Percentiles rank a stretch among this genome's conserved stretches.
These are phyloP conservation scores for Pichia sp. DNA, from an alignment of 1,139 yeast genomes.

Conservation along the genomic window DNA sequence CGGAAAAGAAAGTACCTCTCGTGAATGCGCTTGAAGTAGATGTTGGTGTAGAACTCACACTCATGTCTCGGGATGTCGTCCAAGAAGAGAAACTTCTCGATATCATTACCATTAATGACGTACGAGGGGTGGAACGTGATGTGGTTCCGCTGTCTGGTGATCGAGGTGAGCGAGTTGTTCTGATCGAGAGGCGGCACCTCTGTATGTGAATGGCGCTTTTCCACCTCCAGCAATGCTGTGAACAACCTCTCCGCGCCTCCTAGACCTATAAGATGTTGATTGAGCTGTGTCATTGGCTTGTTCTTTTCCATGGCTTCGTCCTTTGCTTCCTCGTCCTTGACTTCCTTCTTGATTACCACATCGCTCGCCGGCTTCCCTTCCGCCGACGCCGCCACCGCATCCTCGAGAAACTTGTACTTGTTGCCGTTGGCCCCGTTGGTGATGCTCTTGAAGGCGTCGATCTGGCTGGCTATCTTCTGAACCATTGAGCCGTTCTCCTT, in stretches of 20 bases:
- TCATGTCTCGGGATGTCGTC: constrained; percentile 25
- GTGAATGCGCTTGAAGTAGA: constrained; percentile 35
- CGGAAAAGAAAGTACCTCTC: constrained; percentile 34
- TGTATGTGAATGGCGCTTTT: constrained; percentile 29
- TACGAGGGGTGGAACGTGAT: constrained; percentile 6
- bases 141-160: constrained; percentile 1
- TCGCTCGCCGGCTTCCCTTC: too few species aligned
- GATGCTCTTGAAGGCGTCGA: not conserved
- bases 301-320: not conserved
- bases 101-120: constrained; percentile 13
- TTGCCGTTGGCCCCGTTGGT: not conserved
- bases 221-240: constrained; percentile 32
- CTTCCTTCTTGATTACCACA: not conserved
- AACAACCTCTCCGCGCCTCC: constrained; percentile 34
- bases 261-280: constrained; percentile 17
- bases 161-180: constrained; percentile 10
- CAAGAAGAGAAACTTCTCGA: constrained; percentile 28
- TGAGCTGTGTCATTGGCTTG: not conserved
- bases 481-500: not conserved
- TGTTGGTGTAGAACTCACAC: constrained; percentile 32
- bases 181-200: constrained; percentile 7
- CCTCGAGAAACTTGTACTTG: not conserved
- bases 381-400: too few species aligned
- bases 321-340: not conserved
- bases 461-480: constrained; percentile 2